These are phyloP conservation scores for Gynandropsis gynandra DNA, from an alignment of 345 rosid species.

Conservation along the genomic window DNA sequence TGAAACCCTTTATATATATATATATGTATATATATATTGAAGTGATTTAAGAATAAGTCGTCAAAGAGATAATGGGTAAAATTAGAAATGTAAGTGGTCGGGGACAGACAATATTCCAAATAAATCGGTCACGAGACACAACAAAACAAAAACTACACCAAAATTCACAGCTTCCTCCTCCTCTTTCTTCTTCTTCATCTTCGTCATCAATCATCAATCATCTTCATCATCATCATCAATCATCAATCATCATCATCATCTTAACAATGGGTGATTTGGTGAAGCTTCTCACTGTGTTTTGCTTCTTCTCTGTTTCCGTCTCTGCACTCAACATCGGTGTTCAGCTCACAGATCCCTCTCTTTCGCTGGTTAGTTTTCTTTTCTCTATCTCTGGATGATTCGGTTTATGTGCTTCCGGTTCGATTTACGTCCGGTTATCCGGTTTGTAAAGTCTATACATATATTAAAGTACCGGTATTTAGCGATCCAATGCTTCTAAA, in stretches of 20 bases:
- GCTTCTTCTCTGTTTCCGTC: constrained; percentile 25
- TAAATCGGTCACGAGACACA: not conserved
- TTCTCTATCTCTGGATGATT: not conserved
- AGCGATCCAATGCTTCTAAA: not conserved
- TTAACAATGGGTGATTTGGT: constrained; percentile 26
- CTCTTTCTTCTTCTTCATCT: constrained; percentile 7
- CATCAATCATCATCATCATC: too few relatives aligned
- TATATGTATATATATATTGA: too few relatives aligned
- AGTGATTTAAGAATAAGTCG: too few relatives aligned
- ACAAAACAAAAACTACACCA: too few relatives aligned
- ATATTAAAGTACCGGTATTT: not conserved
- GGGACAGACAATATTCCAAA: too few relatives aligned
- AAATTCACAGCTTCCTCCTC: not conserved
- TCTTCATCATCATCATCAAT: too few relatives aligned
- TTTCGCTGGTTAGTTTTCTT: constrained; percentile 40
- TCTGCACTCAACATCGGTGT: constrained; percentile 63
- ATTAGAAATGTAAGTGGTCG: too few relatives aligned
- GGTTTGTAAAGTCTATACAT: too few relatives aligned
- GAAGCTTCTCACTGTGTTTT: constrained; percentile 17
- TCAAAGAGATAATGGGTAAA: too few relatives aligned
- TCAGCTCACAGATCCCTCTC: constrained; percentile 39
- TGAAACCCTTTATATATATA: too few relatives aligned
- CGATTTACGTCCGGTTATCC: too few relatives aligned
- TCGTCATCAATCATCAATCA: constrained; percentile 28
- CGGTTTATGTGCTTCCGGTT: too few relatives aligned